phyloP scores from a whole-genome alignment of 1,284 basidiomycete genomes.

The Violaceomyces palustris region DNA sequence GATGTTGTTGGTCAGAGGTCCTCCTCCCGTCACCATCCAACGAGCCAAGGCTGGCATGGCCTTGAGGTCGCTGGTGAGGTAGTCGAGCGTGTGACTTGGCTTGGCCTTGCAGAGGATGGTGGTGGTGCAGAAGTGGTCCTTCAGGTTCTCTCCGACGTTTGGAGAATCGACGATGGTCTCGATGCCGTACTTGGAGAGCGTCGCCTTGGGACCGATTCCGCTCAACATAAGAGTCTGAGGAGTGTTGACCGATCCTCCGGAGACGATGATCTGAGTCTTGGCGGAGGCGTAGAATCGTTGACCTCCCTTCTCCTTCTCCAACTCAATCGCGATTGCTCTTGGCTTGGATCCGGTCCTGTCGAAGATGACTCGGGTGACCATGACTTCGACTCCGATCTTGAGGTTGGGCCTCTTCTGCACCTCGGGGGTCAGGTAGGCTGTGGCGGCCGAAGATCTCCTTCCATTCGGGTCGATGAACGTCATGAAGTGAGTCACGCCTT shows the following conservation, averaged over 20 bases:
- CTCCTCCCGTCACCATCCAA: conserved; percentile 30
- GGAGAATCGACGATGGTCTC: conserved; percentile 21
- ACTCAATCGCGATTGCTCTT: conserved; percentile 31
- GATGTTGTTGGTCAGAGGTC: conserved; percentile 23
- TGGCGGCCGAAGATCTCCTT: conserved; percentile 32
- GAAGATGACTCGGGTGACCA: conserved; percentile 33
- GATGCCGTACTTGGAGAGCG: conserved; percentile 27
- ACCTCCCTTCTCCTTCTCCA: conserved; percentile 23
- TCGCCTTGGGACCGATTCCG: conserved; percentile 58
- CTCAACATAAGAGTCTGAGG: conserved; percentile 67
- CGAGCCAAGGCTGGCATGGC: conserved; percentile 12
- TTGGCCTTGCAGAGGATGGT: conserved; percentile 15
- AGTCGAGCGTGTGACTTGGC: conserved; percentile 23
- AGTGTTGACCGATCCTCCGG: conserved; percentile 39
- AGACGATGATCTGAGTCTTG: conserved; percentile 58
- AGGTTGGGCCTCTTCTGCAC: conserved; percentile 33
- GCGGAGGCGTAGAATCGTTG: conserved; percentile 25
- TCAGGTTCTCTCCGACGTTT: conserved; percentile 35
- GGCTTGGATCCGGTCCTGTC: conserved; percentile 24
- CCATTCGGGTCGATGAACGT: conserved; percentile 37
- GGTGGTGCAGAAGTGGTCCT: conserved; percentile 40
- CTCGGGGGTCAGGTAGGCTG: conserved; percentile 30
- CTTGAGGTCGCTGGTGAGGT: conserved; percentile 16
- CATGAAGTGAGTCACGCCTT: conserved; percentile 32
- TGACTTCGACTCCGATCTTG: conserved; percentile 31